These are phyloP conservation scores for Tetradesmus obliquus DNA, from an alignment of 139 green algal species.

Conservation along the genomic window DNA sequence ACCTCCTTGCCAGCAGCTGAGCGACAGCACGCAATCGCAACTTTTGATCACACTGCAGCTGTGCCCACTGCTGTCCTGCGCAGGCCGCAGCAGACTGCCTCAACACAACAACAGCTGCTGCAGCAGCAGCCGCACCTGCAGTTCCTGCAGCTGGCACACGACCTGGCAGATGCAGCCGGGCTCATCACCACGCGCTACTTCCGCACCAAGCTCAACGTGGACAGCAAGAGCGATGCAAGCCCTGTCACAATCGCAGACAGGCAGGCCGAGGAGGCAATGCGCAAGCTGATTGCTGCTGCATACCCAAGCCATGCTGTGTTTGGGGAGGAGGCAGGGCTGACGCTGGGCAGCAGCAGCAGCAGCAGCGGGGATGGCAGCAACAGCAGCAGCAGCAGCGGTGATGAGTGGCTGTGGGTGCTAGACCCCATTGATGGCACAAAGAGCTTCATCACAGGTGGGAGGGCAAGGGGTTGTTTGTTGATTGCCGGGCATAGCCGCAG, in stretches of 20 bases:
- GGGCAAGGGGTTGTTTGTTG: neutral
- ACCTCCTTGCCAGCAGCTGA: neutral
- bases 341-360: slow-evolving; percentile 45
- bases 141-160: slow-evolving; percentile 71
- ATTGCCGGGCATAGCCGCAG: no score
- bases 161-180: slow-evolving; percentile 82
- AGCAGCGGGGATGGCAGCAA: slow-evolving; percentile 44
- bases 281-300: slow-evolving; percentile 61
- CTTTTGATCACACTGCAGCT: no score
- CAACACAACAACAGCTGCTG: neutral
- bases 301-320: slow-evolving; percentile 89
- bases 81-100: neutral
- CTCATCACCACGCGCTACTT: slow-evolving; percentile 61
- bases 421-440: slow-evolving; percentile 99
- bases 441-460: slow-evolving; percentile 96
- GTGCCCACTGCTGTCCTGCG: neutral
- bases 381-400: slow-evolving; percentile 25
- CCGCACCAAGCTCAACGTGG: slow-evolving; percentile 76
- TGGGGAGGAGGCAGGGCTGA: slow-evolving; percentile 90
- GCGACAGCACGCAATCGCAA: neutral
- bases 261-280: slow-evolving; percentile 87
- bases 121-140: neutral
- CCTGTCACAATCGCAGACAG: slow-evolving; percentile 88
- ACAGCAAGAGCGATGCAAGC: slow-evolving; percentile 85
- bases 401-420: slow-evolving; percentile 93